phyloP scores from a whole-genome alignment of 2,329 filamentous ascomycete genomes.

The Phyllosticta paracitricarpa region DNA sequence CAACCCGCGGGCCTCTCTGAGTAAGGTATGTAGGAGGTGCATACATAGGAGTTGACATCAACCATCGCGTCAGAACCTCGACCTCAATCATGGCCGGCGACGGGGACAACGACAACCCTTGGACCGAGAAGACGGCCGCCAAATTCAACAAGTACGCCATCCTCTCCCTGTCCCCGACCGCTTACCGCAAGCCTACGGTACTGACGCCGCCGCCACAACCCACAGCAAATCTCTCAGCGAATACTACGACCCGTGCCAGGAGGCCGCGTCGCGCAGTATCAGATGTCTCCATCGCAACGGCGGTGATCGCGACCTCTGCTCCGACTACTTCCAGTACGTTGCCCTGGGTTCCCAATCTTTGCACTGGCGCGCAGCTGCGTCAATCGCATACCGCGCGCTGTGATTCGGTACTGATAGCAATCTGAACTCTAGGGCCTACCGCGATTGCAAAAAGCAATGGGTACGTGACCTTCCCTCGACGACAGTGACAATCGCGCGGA shows the following conservation, averaged over 20 bases:
- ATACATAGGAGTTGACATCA: no score
- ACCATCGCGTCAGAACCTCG: not conserved
- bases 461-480: slow-evolving; percentile 40
- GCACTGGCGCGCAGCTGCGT: not conserved
- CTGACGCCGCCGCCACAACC: slow-evolving; percentile 8
- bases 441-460: slow-evolving; percentile 92
- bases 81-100: slow-evolving; percentile 11
- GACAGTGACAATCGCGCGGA: slow-evolving; percentile 11
- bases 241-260: slow-evolving; percentile 92
- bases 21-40: no score
- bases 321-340: slow-evolving; percentile 87
- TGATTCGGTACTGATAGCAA: not conserved
- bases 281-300: slow-evolving; percentile 81
- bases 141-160: slow-evolving; percentile 30
- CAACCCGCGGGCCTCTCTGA: slow-evolving; percentile 2
- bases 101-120: slow-evolving; percentile 18
- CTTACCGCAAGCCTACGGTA: not conserved
- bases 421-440: slow-evolving; percentile 60
- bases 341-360: not conserved
- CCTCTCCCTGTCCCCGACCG: not conserved
- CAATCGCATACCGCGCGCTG: not conserved
- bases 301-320: slow-evolving; percentile 80
- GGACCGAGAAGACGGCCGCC: slow-evolving; percentile 24
- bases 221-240: slow-evolving; percentile 76
- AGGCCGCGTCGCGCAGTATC: slow-evolving; percentile 75